These are phyloP conservation scores for Sanghuangporus baumii DNA, from an alignment of 1,284 basidiomycete species.

Conservation along the genomic window DNA sequence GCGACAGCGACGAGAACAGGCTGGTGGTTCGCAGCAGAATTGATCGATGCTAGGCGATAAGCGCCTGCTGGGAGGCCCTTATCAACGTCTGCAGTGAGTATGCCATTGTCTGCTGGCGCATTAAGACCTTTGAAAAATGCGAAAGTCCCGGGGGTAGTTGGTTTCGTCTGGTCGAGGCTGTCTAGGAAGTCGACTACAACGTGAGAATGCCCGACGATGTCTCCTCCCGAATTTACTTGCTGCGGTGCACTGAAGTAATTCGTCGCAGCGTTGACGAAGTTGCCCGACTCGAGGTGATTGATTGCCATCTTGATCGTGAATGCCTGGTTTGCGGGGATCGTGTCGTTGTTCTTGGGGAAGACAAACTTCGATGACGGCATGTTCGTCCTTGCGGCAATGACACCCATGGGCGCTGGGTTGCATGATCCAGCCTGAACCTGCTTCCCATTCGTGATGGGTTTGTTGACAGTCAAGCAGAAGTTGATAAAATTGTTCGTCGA, in stretches of 20 bases:
- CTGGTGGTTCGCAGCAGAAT: slow-evolving; percentile 54
- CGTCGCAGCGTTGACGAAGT: slow-evolving; percentile 45
- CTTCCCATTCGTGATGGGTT: slow-evolving; percentile 38
- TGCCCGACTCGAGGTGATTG: slow-evolving; percentile 43
- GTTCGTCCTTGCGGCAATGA: slow-evolving; percentile 37
- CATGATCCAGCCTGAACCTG: slow-evolving; percentile 39
- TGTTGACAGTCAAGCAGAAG: slow-evolving; percentile 27
- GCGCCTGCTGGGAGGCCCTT: slow-evolving; percentile 53
- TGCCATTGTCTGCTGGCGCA: slow-evolving; percentile 38
- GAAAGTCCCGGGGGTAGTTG: slow-evolving; percentile 54
- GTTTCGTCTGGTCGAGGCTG: slow-evolving; percentile 45
- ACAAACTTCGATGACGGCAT: slow-evolving; percentile 49
- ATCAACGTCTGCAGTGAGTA: slow-evolving; percentile 50
- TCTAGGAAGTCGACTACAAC: slow-evolving; percentile 55
- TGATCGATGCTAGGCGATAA: slow-evolving; percentile 51
- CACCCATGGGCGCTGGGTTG: slow-evolving; percentile 38
- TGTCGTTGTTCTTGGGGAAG: slow-evolving; percentile 38
- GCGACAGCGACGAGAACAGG: slow-evolving; percentile 46
- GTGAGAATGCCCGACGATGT: slow-evolving; percentile 57
- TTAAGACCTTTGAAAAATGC: slow-evolving; percentile 70
- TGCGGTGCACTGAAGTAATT: slow-evolving; percentile 57
- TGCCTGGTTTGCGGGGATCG: slow-evolving; percentile 34
- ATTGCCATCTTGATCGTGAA: slow-evolving; percentile 50
- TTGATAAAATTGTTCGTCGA: slow-evolving; percentile 55
- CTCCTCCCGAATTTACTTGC: slow-evolving; percentile 48